phyloP scores from a whole-genome alignment of 352 stramenopile species.

The Globisporangium okanoganense region DNA sequence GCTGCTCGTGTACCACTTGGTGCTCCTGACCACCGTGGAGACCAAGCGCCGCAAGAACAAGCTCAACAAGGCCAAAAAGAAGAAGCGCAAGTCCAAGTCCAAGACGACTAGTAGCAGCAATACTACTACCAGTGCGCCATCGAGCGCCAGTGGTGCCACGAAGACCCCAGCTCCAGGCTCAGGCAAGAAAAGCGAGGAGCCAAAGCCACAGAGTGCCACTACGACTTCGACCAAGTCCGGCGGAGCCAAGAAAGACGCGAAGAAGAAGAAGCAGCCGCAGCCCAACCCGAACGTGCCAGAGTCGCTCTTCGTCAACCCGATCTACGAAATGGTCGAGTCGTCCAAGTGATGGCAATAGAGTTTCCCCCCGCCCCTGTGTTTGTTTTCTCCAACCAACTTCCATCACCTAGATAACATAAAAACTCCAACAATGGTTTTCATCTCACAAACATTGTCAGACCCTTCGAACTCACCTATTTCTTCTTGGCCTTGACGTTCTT shows the following conservation, averaged over 20 bases:
- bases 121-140: not conserved
- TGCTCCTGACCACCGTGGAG: slow-evolving; percentile 55
- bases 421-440: not conserved
- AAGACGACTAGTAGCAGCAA: slow-evolving; percentile 16
- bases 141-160: not conserved
- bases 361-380: not conserved
- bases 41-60: slow-evolving; percentile 48
- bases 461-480: slow-evolving; percentile 27
- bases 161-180: not conserved
- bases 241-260: slow-evolving; percentile 27
- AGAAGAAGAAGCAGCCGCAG: slow-evolving; percentile 11
- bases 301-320: slow-evolving; percentile 18
- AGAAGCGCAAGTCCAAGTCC: slow-evolving; percentile 47
- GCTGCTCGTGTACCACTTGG: slow-evolving; percentile 46
- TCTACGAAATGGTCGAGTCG: slow-evolving; percentile 19
- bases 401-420: not conserved
- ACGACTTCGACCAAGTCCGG: not conserved
- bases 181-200: not conserved
- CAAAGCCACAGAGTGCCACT: not conserved
- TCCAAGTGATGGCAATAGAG: slow-evolving; percentile 10
- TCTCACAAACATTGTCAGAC: not conserved
- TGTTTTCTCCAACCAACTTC: not conserved
- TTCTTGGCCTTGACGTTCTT: slow-evolving; percentile 84
- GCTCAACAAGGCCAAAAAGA: slow-evolving; percentile 49
- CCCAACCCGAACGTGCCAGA: slow-evolving; percentile 16